A percentile compares a stretch with the other conserved stretches of the same genome.
Evolutionary conservation across 495 filamentous ascomycete species (phyloP).

Genomic region (Penicillium roqueforti): DNA sequence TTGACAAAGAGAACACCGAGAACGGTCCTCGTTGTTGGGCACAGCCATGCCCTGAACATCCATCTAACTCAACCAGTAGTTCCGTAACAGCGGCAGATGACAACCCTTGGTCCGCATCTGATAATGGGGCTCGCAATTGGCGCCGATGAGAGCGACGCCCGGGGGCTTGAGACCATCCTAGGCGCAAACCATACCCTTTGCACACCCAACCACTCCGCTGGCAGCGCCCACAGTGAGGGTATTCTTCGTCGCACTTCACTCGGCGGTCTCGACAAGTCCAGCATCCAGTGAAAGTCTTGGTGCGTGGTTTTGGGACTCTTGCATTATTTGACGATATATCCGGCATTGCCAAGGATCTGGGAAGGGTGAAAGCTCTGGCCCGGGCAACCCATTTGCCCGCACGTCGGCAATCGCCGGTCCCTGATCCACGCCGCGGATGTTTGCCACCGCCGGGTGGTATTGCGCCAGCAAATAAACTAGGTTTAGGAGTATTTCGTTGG

Average conservation of each 20-base stretch:
- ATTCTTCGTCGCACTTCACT: constrained; percentile 44
- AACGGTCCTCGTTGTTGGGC: constrained; percentile 23
- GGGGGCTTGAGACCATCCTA: constrained; percentile 23
- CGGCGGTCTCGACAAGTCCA: constrained; percentile 34
- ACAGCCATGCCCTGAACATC: constrained; percentile 14
- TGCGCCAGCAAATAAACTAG: background rate
- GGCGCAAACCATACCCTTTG: constrained; percentile 36
- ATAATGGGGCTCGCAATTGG: constrained; percentile 11
- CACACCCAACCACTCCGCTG: constrained; percentile 35
- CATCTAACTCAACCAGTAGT: constrained; percentile 19
- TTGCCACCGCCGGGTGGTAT: background rate
- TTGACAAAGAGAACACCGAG: constrained; percentile 21
- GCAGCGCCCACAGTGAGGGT: constrained; percentile 39
- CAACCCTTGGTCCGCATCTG: constrained; percentile 5
- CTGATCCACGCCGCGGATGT: constrained; percentile 2
- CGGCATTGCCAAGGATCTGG: constrained; percentile 19
- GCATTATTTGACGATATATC: constrained; percentile 10
- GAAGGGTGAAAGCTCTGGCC: constrained; percentile 5
- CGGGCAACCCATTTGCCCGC: constrained; percentile 3
- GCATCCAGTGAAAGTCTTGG: constrained; percentile 30
- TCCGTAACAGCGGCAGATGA: constrained; percentile 21
- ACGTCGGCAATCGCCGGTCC: constrained; percentile 17
- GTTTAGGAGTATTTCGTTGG: background rate
- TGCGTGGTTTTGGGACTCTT: constrained; percentile 19
- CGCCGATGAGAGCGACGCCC: constrained; percentile 20